Base-by-base conservation (phyloP, 257 asterid genomes). In the Mentha longifolia region DNA sequence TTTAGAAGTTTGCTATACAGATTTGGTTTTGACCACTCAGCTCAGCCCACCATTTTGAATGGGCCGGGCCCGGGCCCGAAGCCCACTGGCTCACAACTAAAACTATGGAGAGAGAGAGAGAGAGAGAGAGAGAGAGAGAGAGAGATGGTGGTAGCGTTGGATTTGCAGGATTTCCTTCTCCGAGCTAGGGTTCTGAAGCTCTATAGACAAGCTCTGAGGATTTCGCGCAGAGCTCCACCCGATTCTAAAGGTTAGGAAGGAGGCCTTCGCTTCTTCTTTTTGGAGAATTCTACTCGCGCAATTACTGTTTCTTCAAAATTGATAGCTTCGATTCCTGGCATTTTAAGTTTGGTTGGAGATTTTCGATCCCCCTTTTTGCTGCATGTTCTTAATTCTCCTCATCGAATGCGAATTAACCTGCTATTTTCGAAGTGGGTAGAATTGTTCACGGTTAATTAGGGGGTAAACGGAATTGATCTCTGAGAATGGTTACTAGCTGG, bases 171-270 rank as follows among this genome's bases (percentile, higher is more conserved):
- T 67, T 94, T 94, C 62, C 92, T 94, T 50, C 83, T 91, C 61
- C 91, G 99, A 55, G 95, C 95, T 70, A 82, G 88, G 79, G 97
- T 94, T 67, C 76, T 91, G 50, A 89, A 83, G 86, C 91, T 91
- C 54, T 94, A 91, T 85, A 79, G 97, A 65, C 92, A 87, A 25
- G 91, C 97, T 79, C 88, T 91, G 50, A 80, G 97, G 76, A 80
- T 81, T 81, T 85, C 94, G 20, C 78, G 83, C 14, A 85, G 97
- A 82, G 96, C 96, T 4, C 97, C 99, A 1, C 57, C 17, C 16
- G 73, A 84, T 70, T 70, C 96, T 16, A 89, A 82, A 85, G 88
- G 98, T 92, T 16, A 75, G 72, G 4, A 41, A 11, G 5, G 6
- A 10, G 19, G 3, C 14, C 9, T 51, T 31, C 45, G 9, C 31